Percentiles rank a stretch among this genome's conserved stretches.
Conservation (phyloP, 768 basidiomycete species). For the Jaapia argillacea region DNA sequence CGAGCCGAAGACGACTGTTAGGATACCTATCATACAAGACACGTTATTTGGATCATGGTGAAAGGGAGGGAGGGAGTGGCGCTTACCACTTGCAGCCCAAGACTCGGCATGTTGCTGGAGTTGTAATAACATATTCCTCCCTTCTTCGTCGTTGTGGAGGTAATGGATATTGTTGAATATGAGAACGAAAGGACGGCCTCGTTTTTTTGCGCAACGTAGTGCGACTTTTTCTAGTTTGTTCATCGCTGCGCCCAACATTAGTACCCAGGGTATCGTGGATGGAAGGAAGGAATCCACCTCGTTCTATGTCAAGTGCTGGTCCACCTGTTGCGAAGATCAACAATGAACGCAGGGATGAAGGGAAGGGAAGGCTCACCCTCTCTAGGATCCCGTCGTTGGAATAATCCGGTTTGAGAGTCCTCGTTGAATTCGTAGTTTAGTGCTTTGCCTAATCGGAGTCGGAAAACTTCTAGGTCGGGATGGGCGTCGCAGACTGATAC, state of each 20-base stretch:
- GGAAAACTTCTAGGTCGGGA: constrained; percentile 81
- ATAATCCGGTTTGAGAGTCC: constrained; percentile 71
- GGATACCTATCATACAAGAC: constrained; percentile 41
- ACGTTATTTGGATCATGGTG: constrained; percentile 4
- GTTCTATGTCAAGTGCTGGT: constrained; percentile 71
- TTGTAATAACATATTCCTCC: constrained; percentile 71
- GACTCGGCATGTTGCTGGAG: constrained; percentile 80
- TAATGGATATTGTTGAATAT: constrained; percentile 75
- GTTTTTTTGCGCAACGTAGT: constrained; percentile 43
- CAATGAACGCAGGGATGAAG: constrained; percentile 1
- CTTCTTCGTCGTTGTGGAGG: constrained; percentile 70
- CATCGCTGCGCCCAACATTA: constrained; percentile 33
- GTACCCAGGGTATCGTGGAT: neutral
- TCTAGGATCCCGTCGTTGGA: constrained; percentile 74
- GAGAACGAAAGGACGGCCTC: constrained; percentile 63
- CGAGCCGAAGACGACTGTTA: constrained; percentile 78
- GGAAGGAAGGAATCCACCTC: constrained; percentile 33
- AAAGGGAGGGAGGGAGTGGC: constrained; percentile 3
- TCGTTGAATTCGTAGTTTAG: constrained; percentile 83
- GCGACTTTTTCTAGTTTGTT: constrained; percentile 86
- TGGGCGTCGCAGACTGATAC: constrained; percentile 77
- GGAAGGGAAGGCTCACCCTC: constrained; percentile 41
- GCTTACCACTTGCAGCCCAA: constrained; percentile 69
- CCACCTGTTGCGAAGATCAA: constrained; percentile 36
- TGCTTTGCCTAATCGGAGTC: constrained; percentile 76